Conservation (phyloP, 345 rosid genomes). For the Murraya koenigii region DNA sequence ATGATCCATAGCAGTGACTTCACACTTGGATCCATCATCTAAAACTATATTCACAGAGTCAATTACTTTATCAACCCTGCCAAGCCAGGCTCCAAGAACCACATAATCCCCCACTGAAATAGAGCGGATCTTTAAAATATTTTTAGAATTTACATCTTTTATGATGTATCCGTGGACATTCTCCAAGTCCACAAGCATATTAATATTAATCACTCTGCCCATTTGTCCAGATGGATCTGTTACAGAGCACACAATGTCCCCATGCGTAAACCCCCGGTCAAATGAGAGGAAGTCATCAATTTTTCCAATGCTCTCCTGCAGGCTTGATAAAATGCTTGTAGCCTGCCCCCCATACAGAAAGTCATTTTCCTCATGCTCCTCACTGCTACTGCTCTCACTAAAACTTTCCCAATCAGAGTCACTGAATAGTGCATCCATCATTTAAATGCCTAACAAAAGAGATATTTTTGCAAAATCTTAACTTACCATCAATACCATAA, state of each 20-base stretch:
- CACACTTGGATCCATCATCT: constrained; percentile 72
- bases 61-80: constrained; percentile 60
- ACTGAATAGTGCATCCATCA: constrained; percentile 55
- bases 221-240: constrained; percentile 70
- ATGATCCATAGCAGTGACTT: constrained; percentile 54
- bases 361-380: constrained; percentile 60
- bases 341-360: constrained; percentile 60
- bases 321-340: constrained; percentile 64
- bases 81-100: constrained; percentile 75
- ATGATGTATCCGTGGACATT: constrained; percentile 48
- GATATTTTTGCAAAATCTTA: constrained; percentile 8
- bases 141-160: constrained; percentile 57
- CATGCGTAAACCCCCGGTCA: constrained; percentile 67
- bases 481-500: constrained; percentile 6
- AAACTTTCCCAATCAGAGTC: constrained; percentile 90
- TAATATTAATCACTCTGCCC: constrained; percentile 64
- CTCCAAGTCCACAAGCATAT: constrained; percentile 67
- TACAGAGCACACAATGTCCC: constrained; percentile 69
- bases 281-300: constrained; percentile 88
- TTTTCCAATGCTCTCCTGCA: constrained; percentile 79
- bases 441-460: constrained; percentile 32
- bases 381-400: constrained; percentile 84
- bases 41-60: constrained; percentile 60
- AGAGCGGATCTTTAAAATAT: constrained; percentile 53
- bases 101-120: constrained; percentile 78